phyloP scores from a whole-genome alignment of 176 grass and related monocot species.

The maize (Zea mays) region DNA sequence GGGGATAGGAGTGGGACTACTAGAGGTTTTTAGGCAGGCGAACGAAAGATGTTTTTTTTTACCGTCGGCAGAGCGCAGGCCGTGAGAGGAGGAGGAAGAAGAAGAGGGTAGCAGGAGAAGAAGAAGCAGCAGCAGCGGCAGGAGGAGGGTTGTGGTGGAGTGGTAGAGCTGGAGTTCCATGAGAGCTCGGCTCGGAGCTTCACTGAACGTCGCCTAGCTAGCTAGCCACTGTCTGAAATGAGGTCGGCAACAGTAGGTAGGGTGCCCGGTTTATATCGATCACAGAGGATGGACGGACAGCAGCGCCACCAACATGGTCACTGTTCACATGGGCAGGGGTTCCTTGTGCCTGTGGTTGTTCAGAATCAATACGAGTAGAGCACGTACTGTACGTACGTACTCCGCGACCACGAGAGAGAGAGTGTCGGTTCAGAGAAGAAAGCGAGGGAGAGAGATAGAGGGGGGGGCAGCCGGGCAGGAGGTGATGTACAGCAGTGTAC shows the following conservation, averaged over 20 bases:
- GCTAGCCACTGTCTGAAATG: constrained; percentile 12
- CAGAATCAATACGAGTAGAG: constrained; percentile 31
- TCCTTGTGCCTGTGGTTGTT: constrained; percentile 35
- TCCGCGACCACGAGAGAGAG: too few species aligned
- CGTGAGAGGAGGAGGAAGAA: constrained; percentile 9
- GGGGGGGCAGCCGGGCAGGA: not conserved
- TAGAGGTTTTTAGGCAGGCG: constrained; percentile 4
- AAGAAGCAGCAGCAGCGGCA: not conserved
- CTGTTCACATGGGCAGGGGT: constrained; percentile 44
- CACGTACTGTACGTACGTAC: not conserved
- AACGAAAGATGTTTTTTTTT: not conserved
- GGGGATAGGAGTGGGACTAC: not conserved
- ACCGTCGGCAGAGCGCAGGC: constrained; percentile 39
- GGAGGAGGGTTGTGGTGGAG: constrained; percentile 31
- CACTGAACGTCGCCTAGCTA: constrained; percentile 28
- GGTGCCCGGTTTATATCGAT: constrained; percentile 28
- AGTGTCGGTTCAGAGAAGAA: not conserved
- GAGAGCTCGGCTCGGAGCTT: constrained; percentile 1
- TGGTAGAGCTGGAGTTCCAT: constrained; percentile 35
- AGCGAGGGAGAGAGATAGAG: not conserved
- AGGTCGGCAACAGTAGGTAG: constrained; percentile 28
- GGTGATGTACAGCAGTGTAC: constrained; percentile 37
- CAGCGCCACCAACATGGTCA: constrained; percentile 20
- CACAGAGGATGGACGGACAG: not conserved
- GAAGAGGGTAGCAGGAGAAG: constrained; percentile 36